Conservation (phyloP, 805 yeast genomes). For the Ogataea polymorpha region DNA sequence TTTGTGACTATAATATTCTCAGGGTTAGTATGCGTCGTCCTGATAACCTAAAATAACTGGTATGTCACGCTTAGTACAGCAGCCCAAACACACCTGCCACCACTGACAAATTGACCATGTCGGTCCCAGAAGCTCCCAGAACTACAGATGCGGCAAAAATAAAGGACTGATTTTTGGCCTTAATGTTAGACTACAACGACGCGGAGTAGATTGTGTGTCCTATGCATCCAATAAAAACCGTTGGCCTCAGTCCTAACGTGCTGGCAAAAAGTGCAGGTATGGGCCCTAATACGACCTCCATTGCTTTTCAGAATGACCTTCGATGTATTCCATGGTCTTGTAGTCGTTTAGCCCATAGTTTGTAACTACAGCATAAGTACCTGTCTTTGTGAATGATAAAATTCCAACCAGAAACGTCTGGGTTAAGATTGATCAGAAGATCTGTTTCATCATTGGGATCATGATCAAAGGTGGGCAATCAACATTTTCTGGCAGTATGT, state of each 20-base stretch:
- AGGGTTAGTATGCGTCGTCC: too few species aligned
- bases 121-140: conserved; percentile 27
- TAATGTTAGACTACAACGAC: conserved; percentile 27
- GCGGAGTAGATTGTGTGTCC: conserved; percentile 29
- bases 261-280: conserved; percentile 23
- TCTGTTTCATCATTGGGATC: too few species aligned
- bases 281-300: conserved; percentile 25
- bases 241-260: conserved; percentile 20
- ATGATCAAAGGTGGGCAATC: too few species aligned
- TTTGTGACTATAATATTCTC: too few species aligned
- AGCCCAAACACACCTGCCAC: conserved; percentile 24
- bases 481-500: too few species aligned
- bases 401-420: conserved; percentile 15
- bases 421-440: conserved; percentile 6
- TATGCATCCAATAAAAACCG: conserved; percentile 22
- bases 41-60: too few species aligned
- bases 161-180: conserved; percentile 25
- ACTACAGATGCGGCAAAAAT: conserved; percentile 25
- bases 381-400: conserved; percentile 14
- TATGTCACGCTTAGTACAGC: not conserved
- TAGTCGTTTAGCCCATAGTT: conserved; percentile 6
- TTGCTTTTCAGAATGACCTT: conserved; percentile 16
- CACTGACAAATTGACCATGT: conserved; percentile 26
- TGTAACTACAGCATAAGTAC: conserved; percentile 11
- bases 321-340: conserved; percentile 8